Conservation (phyloP, 2,329 filamentous ascomycete genomes). For the Chaetomiaceae sp. region DNA sequence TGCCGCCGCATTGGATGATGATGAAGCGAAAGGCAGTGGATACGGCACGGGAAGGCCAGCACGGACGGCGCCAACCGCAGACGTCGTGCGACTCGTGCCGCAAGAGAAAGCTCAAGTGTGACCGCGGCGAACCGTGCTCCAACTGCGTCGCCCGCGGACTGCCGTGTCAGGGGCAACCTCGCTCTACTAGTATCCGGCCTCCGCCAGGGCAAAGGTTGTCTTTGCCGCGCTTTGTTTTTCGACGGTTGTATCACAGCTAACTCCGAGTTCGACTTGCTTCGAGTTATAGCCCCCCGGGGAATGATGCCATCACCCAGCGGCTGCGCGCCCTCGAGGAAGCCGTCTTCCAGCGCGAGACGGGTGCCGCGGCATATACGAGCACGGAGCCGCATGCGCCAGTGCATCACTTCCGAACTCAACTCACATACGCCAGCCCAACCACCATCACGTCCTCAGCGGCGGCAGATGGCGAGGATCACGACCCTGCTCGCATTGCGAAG, state of each 20-base stretch:
- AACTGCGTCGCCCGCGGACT: conserved; percentile 1
- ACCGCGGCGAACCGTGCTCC: conserved; percentile 3
- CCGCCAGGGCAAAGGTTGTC: too few species aligned
- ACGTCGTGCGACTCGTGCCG: conserved; percentile 7
- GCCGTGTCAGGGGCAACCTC: not conserved
- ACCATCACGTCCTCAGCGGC: not conserved
- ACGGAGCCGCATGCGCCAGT: not conserved
- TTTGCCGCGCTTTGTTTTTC: too few species aligned
- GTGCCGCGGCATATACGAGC: not conserved
- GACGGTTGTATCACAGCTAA: too few species aligned
- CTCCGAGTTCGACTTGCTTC: not conserved
- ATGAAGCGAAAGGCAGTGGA: conserved; percentile 4
- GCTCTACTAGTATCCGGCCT: too few species aligned
- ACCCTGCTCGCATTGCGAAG: not conserved
- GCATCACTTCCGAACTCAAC: too few species aligned
- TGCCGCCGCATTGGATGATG: not conserved
- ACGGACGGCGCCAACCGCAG: conserved; percentile 4
- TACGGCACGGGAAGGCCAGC: not conserved
- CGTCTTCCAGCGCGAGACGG: not conserved
- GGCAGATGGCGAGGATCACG: not conserved
- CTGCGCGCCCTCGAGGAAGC: conserved; percentile 2
- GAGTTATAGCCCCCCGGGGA: not conserved
- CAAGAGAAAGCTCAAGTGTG: conserved; percentile 9
- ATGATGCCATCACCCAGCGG: not conserved
- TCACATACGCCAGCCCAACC: not conserved